phyloP scores from a whole-genome alignment of 2,329 filamentous ascomycete genomes.

The Pyrenophora tritici-repentis region DNA sequence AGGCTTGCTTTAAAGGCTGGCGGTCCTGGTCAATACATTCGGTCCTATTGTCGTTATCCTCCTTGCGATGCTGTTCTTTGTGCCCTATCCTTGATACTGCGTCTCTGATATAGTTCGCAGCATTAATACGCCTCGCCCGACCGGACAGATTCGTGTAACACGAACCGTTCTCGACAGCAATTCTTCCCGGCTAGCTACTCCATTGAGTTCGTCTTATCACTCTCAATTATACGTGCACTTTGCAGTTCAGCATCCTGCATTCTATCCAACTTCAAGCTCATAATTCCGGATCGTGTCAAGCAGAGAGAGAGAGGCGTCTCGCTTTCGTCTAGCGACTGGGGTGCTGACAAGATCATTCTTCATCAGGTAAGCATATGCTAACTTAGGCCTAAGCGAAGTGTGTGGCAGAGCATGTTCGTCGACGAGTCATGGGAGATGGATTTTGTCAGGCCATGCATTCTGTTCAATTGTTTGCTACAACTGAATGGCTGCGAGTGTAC shows the following conservation, averaged over 20 bases:
- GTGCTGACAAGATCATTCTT: conserved; percentile 6
- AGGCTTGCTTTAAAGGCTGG: conserved; percentile 19
- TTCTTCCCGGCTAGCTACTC: conserved; percentile 1
- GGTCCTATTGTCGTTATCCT: conserved; percentile 18
- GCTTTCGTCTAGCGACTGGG: conserved; percentile 1
- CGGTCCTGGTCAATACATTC: conserved; percentile 22
- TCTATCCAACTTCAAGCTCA: not conserved
- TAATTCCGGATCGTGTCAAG: not conserved
- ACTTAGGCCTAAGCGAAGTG: conserved; percentile 16
- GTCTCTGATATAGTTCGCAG: conserved; percentile 3
- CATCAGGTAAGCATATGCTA: conserved; percentile 25
- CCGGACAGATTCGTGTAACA: conserved; percentile 1
- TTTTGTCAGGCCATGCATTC: not conserved
- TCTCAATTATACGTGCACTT: not conserved
- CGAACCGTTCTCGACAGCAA: not conserved
- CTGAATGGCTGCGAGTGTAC: not conserved
- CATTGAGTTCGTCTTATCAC: not conserved
- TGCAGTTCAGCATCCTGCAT: not conserved
- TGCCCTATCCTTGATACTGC: conserved; percentile 10
- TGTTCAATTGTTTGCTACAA: not conserved
- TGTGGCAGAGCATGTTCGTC: conserved; percentile 3
- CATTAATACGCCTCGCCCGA: not conserved
- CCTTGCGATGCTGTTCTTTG: conserved; percentile 8
- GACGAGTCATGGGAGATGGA: not conserved
- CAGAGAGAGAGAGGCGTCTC: not conserved